Evolutionary conservation across 2,329 filamentous ascomycete genomes (phyloP), one percentile per base, ranked within the genome.

Genomic region (Apiospora hydei): DNA sequence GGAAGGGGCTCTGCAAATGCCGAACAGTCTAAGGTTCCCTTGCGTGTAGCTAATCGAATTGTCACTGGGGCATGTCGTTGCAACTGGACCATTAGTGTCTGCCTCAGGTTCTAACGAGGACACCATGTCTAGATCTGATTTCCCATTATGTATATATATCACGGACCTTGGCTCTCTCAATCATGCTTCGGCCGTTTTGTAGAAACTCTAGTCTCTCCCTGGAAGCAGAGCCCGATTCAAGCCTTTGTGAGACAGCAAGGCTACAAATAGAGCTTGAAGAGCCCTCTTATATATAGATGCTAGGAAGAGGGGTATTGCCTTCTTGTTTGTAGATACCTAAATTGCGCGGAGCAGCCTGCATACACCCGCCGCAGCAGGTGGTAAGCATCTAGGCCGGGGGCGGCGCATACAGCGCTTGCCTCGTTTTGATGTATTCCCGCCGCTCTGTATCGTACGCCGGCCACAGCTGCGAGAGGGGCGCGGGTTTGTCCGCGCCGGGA

Each of bases 401-500:
- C 38, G 67, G 69, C 18, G 72, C 61, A 70, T 71, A 77, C 18
- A 77, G 57, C 18, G 74, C 75, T 57, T 67, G 69, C 26, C 76
- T 71, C 1, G 68, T 57, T 14, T 67, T 53, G 57, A 75, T 72
- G 44, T 78, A 77, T 24, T 73, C 68, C 26, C 73, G 69, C 53
- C 73, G 74, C 72, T 77, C 76, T 14, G 61, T 44, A 21, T 69
- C 75, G 64, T 77, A 78, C 18, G 71, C 70, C n/a, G 76, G 76
- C 24, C 72, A 38, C 26, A 77, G n/a, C 13, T 69, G 71, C 24
- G 77, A 78, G 26, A 78, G 70, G n/a, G 76, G 74, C 57, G 61
- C 67, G 26, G 66, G 72, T 49, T 72, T 69, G 24, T 71, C 69
- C 3, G 72, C 47, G 10, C 71, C 53, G 6, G 61, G n/a, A 18